Evolutionary conservation across 129 eudicot genomes (phyloP).

Genomic region (Gnaphalium uliginosum): DNA sequence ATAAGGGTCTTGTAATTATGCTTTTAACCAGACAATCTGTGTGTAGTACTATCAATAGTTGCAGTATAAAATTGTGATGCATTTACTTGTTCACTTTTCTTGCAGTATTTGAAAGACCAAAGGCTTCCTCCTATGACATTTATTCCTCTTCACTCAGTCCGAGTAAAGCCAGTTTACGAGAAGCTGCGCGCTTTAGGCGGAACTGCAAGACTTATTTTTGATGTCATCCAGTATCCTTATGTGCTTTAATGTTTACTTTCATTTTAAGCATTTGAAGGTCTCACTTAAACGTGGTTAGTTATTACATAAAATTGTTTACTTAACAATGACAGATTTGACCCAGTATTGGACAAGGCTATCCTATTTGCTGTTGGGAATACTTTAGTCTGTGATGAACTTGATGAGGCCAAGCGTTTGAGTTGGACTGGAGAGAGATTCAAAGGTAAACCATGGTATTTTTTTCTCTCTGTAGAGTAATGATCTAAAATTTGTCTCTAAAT

Average conservation of each 20-base stretch:
- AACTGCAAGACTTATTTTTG: conserved; percentile 83
- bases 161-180: conserved; percentile 88
- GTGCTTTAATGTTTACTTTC: not conserved
- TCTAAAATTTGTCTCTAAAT: not conserved
- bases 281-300: not conserved
- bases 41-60: not conserved
- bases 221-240: conserved; percentile 95
- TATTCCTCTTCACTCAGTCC: conserved; percentile 91
- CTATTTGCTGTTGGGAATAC: conserved; percentile 96
- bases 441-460: conserved; percentile 46
- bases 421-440: conserved; percentile 93
- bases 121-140: conserved; percentile 99
- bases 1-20: not conserved
- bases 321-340: conserved; percentile 77
- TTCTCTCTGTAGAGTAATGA: not conserved
- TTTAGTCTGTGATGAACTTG: conserved; percentile 91
- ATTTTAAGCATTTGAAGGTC: conserved; percentile 4
- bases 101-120: conserved; percentile 93
- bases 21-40: not conserved
- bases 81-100: conserved; percentile 12
- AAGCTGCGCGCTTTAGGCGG: conserved; percentile 88
- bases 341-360: conserved; percentile 81
- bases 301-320: conserved; percentile 40
- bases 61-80: conserved; percentile 11
- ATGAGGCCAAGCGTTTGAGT: conserved; percentile 86